These are phyloP conservation scores for Cordyceps tenuipes DNA, from an alignment of 2,329 filamentous ascomycete species.

Conservation along the genomic window DNA sequence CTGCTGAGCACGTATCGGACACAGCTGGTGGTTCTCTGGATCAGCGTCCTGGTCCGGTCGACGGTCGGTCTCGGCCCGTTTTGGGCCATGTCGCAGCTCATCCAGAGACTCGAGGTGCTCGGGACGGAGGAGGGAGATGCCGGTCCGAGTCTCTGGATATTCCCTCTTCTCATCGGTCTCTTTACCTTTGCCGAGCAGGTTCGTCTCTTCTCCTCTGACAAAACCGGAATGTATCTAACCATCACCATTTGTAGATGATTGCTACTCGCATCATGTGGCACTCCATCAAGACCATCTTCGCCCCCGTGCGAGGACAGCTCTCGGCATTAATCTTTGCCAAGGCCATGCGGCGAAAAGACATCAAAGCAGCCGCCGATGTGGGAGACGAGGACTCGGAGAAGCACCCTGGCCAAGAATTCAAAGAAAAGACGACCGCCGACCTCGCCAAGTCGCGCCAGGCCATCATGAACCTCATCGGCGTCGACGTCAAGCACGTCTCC, in stretches of 20 bases:
- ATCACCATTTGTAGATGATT: constrained; percentile 48
- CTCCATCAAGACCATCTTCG: constrained; percentile 50
- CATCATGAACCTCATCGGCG: constrained; percentile 68
- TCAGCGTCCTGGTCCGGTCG: neutral
- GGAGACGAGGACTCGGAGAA: constrained; percentile 19
- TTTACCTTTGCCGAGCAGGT: constrained; percentile 48
- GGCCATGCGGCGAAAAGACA: constrained; percentile 67
- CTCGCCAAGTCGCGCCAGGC: constrained; percentile 49
- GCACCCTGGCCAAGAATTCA: constrained; percentile 24
- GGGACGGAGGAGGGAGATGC: neutral
- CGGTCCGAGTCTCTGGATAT: constrained; percentile 18
- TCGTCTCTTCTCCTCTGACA: constrained; percentile 55
- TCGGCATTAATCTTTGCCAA: constrained; percentile 72
- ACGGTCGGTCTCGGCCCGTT: constrained; percentile 2
- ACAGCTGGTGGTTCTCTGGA: neutral
- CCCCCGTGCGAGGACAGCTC: constrained; percentile 62
- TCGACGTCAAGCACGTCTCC: constrained; percentile 61
- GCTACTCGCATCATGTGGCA: constrained; percentile 62
- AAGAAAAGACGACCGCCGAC: constrained; percentile 33
- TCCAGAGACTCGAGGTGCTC: neutral
- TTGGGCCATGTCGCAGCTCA: constrained; percentile 8
- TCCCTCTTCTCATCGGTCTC: constrained; percentile 45
- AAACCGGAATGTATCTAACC: neutral
- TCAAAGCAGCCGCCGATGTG: constrained; percentile 50
- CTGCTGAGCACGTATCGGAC: neutral